Conservation (phyloP, 2,329 filamentous ascomycete species). For the Penicillium frequentans region DNA sequence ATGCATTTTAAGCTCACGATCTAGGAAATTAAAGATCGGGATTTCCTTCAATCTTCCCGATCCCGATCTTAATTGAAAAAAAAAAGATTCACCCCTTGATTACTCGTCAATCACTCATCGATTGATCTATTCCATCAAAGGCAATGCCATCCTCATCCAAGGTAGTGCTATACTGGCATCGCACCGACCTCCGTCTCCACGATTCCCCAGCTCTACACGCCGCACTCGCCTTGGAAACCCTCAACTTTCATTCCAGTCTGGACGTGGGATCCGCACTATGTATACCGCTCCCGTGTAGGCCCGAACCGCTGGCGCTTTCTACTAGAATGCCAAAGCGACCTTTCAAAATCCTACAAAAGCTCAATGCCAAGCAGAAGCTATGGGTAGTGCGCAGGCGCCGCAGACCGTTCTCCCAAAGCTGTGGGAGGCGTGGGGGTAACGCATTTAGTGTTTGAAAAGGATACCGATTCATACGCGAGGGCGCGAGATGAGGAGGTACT, state of each 20-base stretch:
- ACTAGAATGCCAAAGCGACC: conserved; percentile 71
- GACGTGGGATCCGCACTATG: conserved; percentile 80
- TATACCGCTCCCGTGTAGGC: conserved; percentile 69
- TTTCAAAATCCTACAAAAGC: conserved; percentile 66
- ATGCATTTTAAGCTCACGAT: conserved; percentile 2
- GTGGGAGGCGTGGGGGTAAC: conserved; percentile 72
- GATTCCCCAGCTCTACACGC: conserved; percentile 73
- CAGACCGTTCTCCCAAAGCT: conserved; percentile 71
- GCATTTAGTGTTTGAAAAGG: conserved; percentile 75
- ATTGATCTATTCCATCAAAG: conserved; percentile 1
- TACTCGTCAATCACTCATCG: neutral
- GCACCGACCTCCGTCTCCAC: conserved; percentile 74
- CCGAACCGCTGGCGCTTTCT: conserved; percentile 75
- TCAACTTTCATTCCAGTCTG: conserved; percentile 72
- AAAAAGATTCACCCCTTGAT: neutral
- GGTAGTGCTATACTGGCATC: conserved; percentile 72
- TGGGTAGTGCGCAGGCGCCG: conserved; percentile 70
- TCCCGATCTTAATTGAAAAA: neutral
- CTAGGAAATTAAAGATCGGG: neutral
- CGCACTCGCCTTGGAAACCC: conserved; percentile 68
- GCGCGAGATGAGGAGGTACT: conserved; percentile 63
- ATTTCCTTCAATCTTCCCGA: neutral
- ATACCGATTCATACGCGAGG: conserved; percentile 71
- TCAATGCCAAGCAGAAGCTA: conserved; percentile 71
- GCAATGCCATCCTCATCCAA: conserved; percentile 3